phyloP scores from a whole-genome alignment of 164 flowering plant genomes.

The Malania oleifera region DNA sequence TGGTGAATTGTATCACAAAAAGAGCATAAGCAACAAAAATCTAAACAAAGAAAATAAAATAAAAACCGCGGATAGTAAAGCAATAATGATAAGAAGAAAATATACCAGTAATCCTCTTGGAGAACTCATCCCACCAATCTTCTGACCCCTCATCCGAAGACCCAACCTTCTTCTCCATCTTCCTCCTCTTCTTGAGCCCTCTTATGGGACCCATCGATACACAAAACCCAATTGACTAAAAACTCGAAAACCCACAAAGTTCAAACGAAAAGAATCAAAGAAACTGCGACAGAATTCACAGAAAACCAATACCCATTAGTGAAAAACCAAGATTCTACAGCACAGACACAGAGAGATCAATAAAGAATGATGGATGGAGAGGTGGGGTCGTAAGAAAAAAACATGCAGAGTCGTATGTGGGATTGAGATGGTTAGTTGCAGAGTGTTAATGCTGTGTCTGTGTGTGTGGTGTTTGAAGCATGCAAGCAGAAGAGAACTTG shows the following conservation, averaged over 20 bases:
- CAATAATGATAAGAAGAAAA: constrained; percentile 7
- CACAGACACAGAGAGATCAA: constrained; percentile 9
- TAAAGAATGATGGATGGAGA: constrained; percentile 9
- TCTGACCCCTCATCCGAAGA: constrained; percentile 35
- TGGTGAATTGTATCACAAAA: neutral
- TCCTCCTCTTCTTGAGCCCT: constrained; percentile 50
- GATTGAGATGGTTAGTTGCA: constrained; percentile 4
- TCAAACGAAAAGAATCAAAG: constrained; percentile 9
- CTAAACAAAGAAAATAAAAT: neutral
- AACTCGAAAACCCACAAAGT: constrained; percentile 22
- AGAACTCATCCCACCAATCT: constrained; percentile 70
- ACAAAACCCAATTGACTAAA: constrained; percentile 28
- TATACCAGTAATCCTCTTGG: constrained; percentile 49
- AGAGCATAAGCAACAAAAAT: neutral
- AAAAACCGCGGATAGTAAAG: constrained; percentile 8
- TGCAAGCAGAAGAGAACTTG: constrained; percentile 9
- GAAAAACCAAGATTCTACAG: constrained; percentile 14
- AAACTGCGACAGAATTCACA: constrained; percentile 8
- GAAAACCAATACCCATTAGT: constrained; percentile 22
- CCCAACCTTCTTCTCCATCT: constrained; percentile 28
- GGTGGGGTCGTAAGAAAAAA: constrained; percentile 3
- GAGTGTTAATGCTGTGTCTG: constrained; percentile 10
- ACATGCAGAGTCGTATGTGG: constrained; percentile 22
- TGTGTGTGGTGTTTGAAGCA: constrained; percentile 11
- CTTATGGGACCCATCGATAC: constrained; percentile 50